Evolutionary conservation across 805 yeast species (phyloP), one percentile per base, ranked within the genome.

Genomic region (Metschnikowia aberdeeniae): DNA sequence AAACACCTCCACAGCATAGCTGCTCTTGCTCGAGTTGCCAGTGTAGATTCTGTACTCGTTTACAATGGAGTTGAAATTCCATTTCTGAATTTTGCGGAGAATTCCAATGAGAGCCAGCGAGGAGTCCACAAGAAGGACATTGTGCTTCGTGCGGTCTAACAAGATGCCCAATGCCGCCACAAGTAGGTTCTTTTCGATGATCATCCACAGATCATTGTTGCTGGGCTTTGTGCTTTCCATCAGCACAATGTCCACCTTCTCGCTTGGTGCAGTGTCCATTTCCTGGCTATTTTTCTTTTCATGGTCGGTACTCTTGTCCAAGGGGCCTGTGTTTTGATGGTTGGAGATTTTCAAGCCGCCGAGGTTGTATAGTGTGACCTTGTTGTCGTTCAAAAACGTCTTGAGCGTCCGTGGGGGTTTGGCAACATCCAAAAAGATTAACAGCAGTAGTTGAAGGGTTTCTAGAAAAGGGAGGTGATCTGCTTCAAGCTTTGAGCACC

Each of bases 31-130:
- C 27, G 89, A 86, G 17, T 87, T 73, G 1, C 74, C 74, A 7
- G 67, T 62, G 62, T 81, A 86, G 7, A 86, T 72, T 43, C 96
- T 71, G 64, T 89, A 93, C 62, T 92, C 98, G 55, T 84, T 84
- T 19, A 89, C 77, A 5, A 92, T 80, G 14, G 95, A 83, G 20
- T 90, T 80, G 59, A 85, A 84, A 55, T 82, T 84, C 98, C 97
- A 92, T 64, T 85, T 85, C 63, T 88, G 93, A 33, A 90, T 72
- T 60, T 84, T 82, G 42, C 99, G 72, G 29, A 93, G 66, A 2
- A 90, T 71, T 0, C 97, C 97, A 9, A 89, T 78, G 14, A 90
- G 73, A 10, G 93, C 80, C 47, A 85, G 83, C 6, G 90, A 82
- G 32, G 85, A 78, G 59, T 93, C 98, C 19, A 93, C 80, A 11